Conservation (phyloP, 768 basidiomycete genomes). For the Kockovaella imperatae region DNA sequence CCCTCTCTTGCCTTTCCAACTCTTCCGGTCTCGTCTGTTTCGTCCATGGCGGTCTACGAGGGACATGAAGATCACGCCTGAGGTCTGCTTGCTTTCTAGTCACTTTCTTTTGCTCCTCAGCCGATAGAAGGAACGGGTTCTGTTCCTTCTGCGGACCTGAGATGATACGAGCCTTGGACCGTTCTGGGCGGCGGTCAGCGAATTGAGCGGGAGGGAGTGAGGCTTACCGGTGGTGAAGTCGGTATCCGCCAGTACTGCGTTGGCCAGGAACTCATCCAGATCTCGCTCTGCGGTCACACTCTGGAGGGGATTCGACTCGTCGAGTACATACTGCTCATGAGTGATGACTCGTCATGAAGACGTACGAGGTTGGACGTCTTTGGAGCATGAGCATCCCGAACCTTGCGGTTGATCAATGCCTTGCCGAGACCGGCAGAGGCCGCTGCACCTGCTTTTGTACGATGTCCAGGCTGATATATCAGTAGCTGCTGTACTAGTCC, state of each 20-base stretch:
- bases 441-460: conserved; percentile 43
- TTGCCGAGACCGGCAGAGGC: conserved; percentile 67
- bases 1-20: conserved; percentile 80
- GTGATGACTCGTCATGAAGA: conserved; percentile 1
- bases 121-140: conserved; percentile 79
- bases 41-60: conserved; percentile 74
- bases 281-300: conserved; percentile 95
- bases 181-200: conserved; percentile 36
- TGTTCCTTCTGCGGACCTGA: conserved; percentile 46
- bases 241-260: conserved; percentile 85
- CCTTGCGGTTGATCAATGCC: conserved; percentile 87
- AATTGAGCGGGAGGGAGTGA: not conserved
- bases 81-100: conserved; percentile 68
- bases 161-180: conserved; percentile 47
- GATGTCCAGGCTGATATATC: conserved; percentile 6
- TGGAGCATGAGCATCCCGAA: conserved; percentile 56
- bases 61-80: conserved; percentile 69
- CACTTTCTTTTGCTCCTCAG: conserved; percentile 70
- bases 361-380: conserved; percentile 64
- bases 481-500: too few relatives aligned
- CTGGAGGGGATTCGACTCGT: conserved; percentile 56
- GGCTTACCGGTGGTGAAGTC: conserved; percentile 87
- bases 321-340: conserved; percentile 62
- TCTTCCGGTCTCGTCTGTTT: conserved; percentile 66
- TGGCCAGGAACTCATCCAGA: conserved; percentile 90